Percentiles rank a stretch among this genome's conserved stretches.
Conservation (phyloP, 495 filamentous ascomycete genomes). For the Aspergillus olivimuriae region DNA sequence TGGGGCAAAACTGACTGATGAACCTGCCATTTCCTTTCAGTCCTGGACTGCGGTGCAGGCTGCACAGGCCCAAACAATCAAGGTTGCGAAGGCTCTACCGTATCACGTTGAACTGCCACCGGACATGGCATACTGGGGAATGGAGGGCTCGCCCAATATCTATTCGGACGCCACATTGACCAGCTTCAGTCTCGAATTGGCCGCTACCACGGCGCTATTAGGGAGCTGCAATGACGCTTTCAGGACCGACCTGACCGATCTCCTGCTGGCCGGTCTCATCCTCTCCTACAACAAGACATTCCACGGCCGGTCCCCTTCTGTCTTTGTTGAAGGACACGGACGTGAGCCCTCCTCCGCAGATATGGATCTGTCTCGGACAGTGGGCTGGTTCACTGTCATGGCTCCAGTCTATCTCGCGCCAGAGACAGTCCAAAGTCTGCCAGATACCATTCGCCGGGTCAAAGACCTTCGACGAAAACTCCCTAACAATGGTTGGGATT, state of each 20-base stretch:
- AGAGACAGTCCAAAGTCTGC: background rate
- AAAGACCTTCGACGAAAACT: conserved; percentile 14
- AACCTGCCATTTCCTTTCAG: conserved; percentile 41
- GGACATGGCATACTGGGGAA: conserved; percentile 31
- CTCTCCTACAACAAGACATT: background rate
- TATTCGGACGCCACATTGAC: background rate
- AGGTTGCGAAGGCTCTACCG: background rate
- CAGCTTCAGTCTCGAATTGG: background rate
- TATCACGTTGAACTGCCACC: background rate
- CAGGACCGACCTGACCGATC: background rate
- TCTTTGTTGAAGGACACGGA: background rate
- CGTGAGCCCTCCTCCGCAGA: conserved; percentile 3
- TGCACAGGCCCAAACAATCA: background rate
- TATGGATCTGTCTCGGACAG: conserved; percentile 35
- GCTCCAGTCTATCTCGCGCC: conserved; percentile 17
- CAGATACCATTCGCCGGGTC: conserved; percentile 1
- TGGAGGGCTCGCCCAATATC: conserved; percentile 19
- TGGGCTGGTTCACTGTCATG: conserved; percentile 41
- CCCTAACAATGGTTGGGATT: conserved; percentile 19
- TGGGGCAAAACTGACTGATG: conserved; percentile 20
- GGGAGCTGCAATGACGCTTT: background rate
- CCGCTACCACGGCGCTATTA: background rate
- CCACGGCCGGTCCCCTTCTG: background rate
- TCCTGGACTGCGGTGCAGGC: conserved; percentile 37
- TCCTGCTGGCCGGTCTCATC: background rate